Evolutionary conservation across 169 alveolate species (phyloP).

Genomic region (Eimeria acervulina): DNA sequence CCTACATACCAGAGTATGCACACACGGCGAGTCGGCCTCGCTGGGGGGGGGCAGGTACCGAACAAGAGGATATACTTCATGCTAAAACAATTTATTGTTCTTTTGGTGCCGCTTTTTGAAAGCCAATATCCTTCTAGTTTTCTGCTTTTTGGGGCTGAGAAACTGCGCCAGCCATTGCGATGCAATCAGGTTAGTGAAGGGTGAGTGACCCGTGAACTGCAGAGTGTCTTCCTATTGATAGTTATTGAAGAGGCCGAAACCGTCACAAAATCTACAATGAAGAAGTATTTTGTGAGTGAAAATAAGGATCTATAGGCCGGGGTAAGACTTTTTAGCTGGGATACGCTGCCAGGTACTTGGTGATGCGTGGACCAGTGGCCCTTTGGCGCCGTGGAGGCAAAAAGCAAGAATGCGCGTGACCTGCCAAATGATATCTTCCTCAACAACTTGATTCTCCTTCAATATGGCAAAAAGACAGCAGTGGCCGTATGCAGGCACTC

Average conservation of each 20-base stretch:
- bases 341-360: neutral
- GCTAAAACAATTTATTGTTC: neutral
- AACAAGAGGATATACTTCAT: neutral
- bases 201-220: neutral
- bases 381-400: neutral
- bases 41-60: neutral
- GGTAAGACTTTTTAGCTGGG: neutral
- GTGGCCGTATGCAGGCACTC: neutral
- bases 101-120: neutral
- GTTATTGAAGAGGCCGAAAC: neutral
- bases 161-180: neutral
- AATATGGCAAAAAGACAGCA: neutral
- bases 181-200: neutral
- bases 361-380: neutral
- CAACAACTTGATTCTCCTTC: neutral
- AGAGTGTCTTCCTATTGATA: neutral
- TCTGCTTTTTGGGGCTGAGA: neutral
- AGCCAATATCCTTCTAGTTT: neutral
- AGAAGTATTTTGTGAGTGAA: neutral
- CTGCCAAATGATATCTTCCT: neutral
- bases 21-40: constrained; percentile 12
- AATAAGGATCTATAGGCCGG: neutral
- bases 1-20: neutral
- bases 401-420: neutral
- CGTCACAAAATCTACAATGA: neutral